Evolutionary conservation across 768 basidiomycete species (phyloP).

Genomic region (Mycena rebaudengoi): DNA sequence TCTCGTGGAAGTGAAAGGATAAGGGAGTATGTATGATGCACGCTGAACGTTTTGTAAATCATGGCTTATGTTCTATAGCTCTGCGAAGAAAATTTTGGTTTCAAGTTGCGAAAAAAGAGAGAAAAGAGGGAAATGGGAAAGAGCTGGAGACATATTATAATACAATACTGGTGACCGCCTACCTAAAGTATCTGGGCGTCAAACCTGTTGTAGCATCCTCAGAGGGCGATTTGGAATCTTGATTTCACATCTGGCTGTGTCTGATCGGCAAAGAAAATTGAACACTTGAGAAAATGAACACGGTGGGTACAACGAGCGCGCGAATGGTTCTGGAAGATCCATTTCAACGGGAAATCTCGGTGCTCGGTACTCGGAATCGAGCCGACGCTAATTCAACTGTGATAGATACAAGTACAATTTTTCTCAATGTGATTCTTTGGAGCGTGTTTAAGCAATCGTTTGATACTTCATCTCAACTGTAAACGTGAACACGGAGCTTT

Average conservation of each 20-base stretch:
- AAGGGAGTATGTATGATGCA: slow-evolving; percentile 7
- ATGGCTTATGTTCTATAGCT: slow-evolving; percentile 10
- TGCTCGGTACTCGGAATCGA: no score
- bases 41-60: slow-evolving; percentile 13
- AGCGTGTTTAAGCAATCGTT: no score
- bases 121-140: slow-evolving; percentile 8
- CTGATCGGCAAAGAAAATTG: slow-evolving; percentile 1
- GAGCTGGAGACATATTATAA: not conserved
- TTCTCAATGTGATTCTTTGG: no score
- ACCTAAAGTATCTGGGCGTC: slow-evolving; percentile 8
- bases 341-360: no score
- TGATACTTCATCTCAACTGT: no score
- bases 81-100: slow-evolving; percentile 13
- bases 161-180: slow-evolving; percentile 1
- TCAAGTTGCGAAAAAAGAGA: slow-evolving; percentile 8
- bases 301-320: no score
- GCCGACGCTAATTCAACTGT: no score
- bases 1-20: slow-evolving; percentile 46
- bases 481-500: no score
- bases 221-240: slow-evolving; percentile 7
- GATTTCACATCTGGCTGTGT: not conserved
- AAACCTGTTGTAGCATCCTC: slow-evolving; percentile 8
- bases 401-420: no score
- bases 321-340: no score
- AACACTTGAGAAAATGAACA: no score